Percentiles rank a stretch among this genome's conserved stretches.
phyloP scores from a whole-genome alignment of 2,329 filamentous ascomycete species.

The Alternaria sp. region DNA sequence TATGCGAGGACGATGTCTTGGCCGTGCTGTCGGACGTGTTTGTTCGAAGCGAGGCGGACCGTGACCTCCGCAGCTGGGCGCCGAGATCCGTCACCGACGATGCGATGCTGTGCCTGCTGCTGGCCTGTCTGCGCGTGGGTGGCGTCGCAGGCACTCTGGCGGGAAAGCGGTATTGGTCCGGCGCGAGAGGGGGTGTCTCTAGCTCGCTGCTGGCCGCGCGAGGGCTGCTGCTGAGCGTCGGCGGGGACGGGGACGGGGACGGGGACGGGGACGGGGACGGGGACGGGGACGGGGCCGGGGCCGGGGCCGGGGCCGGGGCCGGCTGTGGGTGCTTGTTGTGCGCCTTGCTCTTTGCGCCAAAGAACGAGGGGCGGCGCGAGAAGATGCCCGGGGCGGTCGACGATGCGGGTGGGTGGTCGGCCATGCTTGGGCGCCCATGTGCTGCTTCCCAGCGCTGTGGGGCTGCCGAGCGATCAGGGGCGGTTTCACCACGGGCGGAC shows the following conservation, averaged over 20 bases:
- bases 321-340: slow-evolving; percentile 22
- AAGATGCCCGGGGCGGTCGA: slow-evolving; percentile 35
- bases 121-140: slow-evolving; percentile 37
- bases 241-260: slow-evolving; percentile 13
- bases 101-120: slow-evolving; percentile 48
- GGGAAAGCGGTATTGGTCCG: slow-evolving; percentile 35
- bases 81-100: slow-evolving; percentile 51
- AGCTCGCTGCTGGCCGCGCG: slow-evolving; percentile 10
- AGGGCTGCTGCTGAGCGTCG: slow-evolving; percentile 18
- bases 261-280: too few species aligned
- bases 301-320: slow-evolving; percentile 11
- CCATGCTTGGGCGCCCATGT: slow-evolving; percentile 23
- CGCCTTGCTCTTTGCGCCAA: slow-evolving; percentile 32
- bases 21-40: slow-evolving; percentile 42
- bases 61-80: slow-evolving; percentile 50
- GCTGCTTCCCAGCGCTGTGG: slow-evolving; percentile 12
- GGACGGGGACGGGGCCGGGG: too few species aligned
- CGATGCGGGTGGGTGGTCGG: slow-evolving; percentile 23
- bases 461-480: slow-evolving; percentile 27
- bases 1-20: slow-evolving; percentile 45
- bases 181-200: slow-evolving; percentile 19
- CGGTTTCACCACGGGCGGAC: slow-evolving; percentile 18
- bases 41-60: slow-evolving; percentile 55
- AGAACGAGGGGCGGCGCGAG: slow-evolving; percentile 45
- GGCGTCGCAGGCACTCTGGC: slow-evolving; percentile 36